phyloP scores from a whole-genome alignment of 2,329 filamentous ascomycete species.

The Thermothelomyces thermophilus region DNA sequence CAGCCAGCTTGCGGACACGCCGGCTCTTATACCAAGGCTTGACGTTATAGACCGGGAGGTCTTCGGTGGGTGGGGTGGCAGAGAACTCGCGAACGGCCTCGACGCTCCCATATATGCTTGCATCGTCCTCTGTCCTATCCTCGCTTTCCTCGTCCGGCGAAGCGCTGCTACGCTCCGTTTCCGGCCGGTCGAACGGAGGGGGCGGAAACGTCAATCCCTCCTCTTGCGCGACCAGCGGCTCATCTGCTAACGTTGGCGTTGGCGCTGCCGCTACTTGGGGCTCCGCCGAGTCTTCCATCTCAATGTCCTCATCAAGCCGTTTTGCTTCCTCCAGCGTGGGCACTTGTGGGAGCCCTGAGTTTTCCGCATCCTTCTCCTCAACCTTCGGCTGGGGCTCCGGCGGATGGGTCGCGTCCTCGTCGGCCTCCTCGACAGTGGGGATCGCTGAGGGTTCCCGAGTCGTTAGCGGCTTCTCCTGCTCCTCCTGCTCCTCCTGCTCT shows the following conservation, averaged over 20 bases:
- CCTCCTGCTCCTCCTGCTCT: not conserved
- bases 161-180: conserved; percentile 36
- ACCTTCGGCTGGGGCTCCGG: conserved; percentile 32
- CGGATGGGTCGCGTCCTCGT: conserved; percentile 12
- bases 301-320: conserved; percentile 28
- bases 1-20: conserved; percentile 38
- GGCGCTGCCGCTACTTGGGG: conserved; percentile 13
- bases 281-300: conserved; percentile 33
- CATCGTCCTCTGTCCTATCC: conserved; percentile 50
- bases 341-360: conserved; percentile 24
- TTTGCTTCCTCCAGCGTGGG: conserved; percentile 23
- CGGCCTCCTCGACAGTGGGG: conserved; percentile 19
- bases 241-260: conserved; percentile 14
- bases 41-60: conserved; percentile 42
- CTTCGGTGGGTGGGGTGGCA: conserved; percentile 49
- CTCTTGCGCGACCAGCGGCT: conserved; percentile 23
- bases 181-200: conserved; percentile 16
- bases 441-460: conserved; percentile 17
- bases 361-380: conserved; percentile 38
- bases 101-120: conserved; percentile 43
- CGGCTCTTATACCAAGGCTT: conserved; percentile 44
- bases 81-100: conserved; percentile 46
- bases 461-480: not conserved
- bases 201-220: conserved; percentile 14
- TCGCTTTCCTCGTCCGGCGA: conserved; percentile 47